These are phyloP conservation scores for Monosporascus ibericus DNA, from an alignment of 2,329 filamentous ascomycete species.

Conservation along the genomic window DNA sequence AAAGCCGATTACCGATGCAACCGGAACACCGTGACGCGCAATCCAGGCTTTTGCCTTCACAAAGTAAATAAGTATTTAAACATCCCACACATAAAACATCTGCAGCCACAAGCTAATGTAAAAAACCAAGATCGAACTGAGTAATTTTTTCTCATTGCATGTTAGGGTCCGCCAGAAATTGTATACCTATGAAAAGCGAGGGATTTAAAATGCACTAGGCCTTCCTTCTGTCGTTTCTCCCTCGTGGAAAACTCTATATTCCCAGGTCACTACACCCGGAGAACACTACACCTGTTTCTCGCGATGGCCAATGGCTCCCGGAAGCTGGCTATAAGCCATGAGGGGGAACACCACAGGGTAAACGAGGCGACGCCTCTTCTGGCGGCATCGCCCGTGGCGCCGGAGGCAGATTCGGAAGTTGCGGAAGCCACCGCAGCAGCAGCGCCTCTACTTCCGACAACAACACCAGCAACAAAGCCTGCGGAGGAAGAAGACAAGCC, in stretches of 20 bases:
- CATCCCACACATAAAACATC: background rate
- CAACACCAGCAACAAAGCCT: background rate
- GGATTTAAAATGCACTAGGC: background rate
- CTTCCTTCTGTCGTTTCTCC: no score
- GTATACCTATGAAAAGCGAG: background rate
- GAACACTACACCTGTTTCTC: background rate
- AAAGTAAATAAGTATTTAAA: background rate
- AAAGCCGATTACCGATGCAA: no score
- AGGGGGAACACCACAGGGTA: background rate
- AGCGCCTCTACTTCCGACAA: constrained; percentile 7
- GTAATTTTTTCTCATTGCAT: background rate
- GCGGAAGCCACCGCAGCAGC: constrained; percentile 12
- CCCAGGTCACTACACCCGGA: no score
- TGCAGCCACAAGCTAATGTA: background rate
- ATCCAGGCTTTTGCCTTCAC: background rate
- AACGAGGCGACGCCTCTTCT: constrained; percentile 28
- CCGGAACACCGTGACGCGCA: background rate
- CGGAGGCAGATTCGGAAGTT: constrained; percentile 9
- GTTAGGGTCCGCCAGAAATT: background rate
- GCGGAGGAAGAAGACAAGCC: constrained; percentile 34
- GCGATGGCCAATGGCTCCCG: background rate
- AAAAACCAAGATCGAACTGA: background rate
- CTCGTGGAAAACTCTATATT: no score
- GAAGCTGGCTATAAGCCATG: background rate
- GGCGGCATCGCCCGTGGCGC: constrained; percentile 9